These are phyloP conservation scores for Plectosphaerella plurivora DNA, from an alignment of 2,329 filamentous ascomycete genomes.

Conservation along the genomic window DNA sequence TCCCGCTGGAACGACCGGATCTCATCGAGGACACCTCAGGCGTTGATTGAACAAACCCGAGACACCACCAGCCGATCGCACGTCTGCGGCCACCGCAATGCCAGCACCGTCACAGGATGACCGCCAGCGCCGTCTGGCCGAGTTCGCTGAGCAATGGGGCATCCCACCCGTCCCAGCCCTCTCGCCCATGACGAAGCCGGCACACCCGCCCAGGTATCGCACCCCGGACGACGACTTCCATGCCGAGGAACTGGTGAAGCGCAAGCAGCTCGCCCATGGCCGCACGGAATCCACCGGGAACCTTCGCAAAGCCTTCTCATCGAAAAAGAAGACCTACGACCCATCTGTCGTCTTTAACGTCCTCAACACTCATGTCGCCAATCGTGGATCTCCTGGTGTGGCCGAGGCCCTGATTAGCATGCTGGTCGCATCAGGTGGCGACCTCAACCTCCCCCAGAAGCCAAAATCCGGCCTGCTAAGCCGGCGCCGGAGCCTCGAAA, in stretches of 20 bases:
- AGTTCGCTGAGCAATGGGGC: constrained; percentile 46
- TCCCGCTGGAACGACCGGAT: background rate
- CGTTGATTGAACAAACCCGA: background rate
- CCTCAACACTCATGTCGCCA: constrained; percentile 43
- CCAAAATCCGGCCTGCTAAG: constrained; percentile 43
- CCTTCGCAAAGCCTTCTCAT: constrained; percentile 36
- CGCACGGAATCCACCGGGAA: constrained; percentile 22
- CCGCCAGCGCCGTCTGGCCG: constrained; percentile 42
- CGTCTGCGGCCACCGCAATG: background rate
- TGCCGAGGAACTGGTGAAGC: constrained; percentile 51
- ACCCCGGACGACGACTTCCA: constrained; percentile 43
- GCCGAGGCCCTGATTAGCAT: constrained; percentile 51
- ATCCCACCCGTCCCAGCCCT: constrained; percentile 35
- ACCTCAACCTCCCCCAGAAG: constrained; percentile 42
- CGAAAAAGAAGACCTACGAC: constrained; percentile 47
- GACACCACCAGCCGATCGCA: background rate
- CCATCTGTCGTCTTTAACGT: constrained; percentile 48
- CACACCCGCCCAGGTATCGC: constrained; percentile 36
- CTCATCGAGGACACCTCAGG: background rate
- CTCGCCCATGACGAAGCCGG: constrained; percentile 34
- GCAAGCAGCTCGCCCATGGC: constrained; percentile 28
- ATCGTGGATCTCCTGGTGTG: constrained; percentile 46
- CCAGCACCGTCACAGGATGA: constrained; percentile 13
- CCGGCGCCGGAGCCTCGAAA: constrained; percentile 45
- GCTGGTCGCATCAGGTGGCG: constrained; percentile 43